A percentile compares a stretch with the other conserved stretches of the same genome.
Conservation (phyloP, 768 basidiomycete genomes). For the Hypsizygus marmoreus region DNA sequence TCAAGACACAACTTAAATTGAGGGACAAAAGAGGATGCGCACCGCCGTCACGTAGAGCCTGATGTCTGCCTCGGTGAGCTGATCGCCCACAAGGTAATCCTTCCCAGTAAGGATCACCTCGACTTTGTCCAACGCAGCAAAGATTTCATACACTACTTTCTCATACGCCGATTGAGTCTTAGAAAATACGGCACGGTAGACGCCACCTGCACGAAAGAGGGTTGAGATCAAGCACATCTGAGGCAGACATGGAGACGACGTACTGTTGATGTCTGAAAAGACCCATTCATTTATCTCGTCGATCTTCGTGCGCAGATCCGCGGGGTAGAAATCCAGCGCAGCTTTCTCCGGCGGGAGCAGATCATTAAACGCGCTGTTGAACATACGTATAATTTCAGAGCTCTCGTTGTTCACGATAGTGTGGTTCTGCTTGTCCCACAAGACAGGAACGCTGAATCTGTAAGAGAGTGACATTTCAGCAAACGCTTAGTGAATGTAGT, state of each 20-base stretch:
- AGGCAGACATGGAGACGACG: conserved; percentile 22
- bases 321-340: conserved; percentile 77
- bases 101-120: conserved; percentile 79
- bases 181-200: conserved; percentile 91
- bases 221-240: neutral
- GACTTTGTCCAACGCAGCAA: conserved; percentile 76
- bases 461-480: neutral
- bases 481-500: neutral
- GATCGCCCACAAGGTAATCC: conserved; percentile 82
- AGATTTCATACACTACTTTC: conserved; percentile 70
- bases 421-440: conserved; percentile 90
- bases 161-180: conserved; percentile 80
- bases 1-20: neutral
- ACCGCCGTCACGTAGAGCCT: conserved; percentile 97
- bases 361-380: conserved; percentile 85
- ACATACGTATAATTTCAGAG: conserved; percentile 91
- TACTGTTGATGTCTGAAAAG: conserved; percentile 83
- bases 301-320: conserved; percentile 69
- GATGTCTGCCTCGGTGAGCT: conserved; percentile 81
- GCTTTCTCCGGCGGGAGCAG: conserved; percentile 67
- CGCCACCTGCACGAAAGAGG: conserved; percentile 57
- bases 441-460: conserved; percentile 84
- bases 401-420: conserved; percentile 97
- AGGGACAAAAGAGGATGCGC: conserved; percentile 57
- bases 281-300: conserved; percentile 87